Evolutionary conservation across 805 yeast genomes (phyloP).

Genomic region (Suhomyces xylopsoci): DNA sequence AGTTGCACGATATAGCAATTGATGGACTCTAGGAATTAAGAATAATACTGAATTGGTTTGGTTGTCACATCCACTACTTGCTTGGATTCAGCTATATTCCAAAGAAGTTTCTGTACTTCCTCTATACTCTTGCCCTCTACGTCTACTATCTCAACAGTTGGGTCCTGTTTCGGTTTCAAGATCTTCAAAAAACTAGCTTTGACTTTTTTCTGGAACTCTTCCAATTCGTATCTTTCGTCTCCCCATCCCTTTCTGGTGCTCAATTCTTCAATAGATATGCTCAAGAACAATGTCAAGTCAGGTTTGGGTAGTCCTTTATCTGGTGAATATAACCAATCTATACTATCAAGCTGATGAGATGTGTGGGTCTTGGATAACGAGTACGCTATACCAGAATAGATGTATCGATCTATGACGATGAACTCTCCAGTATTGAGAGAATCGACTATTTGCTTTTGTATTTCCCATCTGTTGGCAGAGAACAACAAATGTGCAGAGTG

Average conservation of each 20-base stretch:
- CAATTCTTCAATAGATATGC: conserved; percentile 47
- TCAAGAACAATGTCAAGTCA: conserved; percentile 75
- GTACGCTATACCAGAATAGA: conserved; percentile 91
- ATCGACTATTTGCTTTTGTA: conserved; percentile 44
- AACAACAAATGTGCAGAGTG: conserved; percentile 84
- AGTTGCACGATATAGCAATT: too few relatives aligned
- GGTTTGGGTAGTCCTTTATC: conserved; percentile 87
- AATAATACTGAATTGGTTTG: background rate
- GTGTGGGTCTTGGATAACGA: conserved; percentile 66
- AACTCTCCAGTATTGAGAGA: conserved; percentile 51
- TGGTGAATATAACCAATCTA: conserved; percentile 77
- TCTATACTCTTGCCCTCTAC: conserved; percentile 61
- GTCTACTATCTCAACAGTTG: conserved; percentile 42
- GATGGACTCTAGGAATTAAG: background rate
- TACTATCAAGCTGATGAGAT: conserved; percentile 5
- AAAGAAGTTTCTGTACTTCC: conserved; percentile 48
- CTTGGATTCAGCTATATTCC: conserved; percentile 22
- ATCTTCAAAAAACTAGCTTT: conserved; percentile 53
- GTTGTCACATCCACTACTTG: background rate
- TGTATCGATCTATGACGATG: conserved; percentile 80
- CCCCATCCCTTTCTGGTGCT: conserved; percentile 78
- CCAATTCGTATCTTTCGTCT: conserved; percentile 84
- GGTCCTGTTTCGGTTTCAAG: conserved; percentile 27
- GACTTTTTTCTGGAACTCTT: conserved; percentile 72
- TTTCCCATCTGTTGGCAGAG: conserved; percentile 95